Evolutionary conservation across 495 filamentous ascomycete genomes (phyloP), one percentile per base, ranked within the genome.

Genomic region (Neurospora sp.): DNA sequence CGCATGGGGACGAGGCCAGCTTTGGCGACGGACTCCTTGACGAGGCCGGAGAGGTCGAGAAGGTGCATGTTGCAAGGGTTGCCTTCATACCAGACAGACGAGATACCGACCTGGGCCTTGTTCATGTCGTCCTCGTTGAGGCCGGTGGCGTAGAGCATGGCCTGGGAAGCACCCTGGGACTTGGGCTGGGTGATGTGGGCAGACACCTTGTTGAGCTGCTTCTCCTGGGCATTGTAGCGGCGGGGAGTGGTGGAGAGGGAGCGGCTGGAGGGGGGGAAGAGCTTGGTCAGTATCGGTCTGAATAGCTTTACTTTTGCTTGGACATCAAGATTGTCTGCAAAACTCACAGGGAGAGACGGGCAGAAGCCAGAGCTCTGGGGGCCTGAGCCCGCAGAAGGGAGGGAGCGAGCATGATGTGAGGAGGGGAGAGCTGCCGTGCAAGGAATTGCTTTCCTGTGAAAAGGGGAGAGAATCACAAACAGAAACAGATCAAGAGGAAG

Each of bases 21-120:
- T 75, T 89, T 87, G 76, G 92, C 86, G 72, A 99, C 94, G 73
- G 94, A 94, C 79, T 96, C 89, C 77, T 90, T 91, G 22, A 98
- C 93, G 74, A 89, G 87, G 81, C 90, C 81, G 78, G 92, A 97
- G 70, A 99, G 89, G 76, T 94, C 90, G 74, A 99, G 85, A 71
- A 99, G 87, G 83, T 99, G 96, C 96, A 97, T 99, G 84, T 99
- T 99, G 86, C 96, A 99, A 7, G 96, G 96, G 83, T 99, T 99
- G 22, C 96, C 96, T 53, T 92, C 88, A 82, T 93, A 96, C 91
- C 91, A 90, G 40, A 89, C 86, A 1, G 96, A 98, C 27, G 94
- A 96, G 78, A 99, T 98, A 71, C 96, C 96, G 59, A 99, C 92
- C 83, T 99, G 96, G 40, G 96, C 90, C 83, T 98, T 98, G 83